Percentiles rank a stretch among this genome's conserved stretches.
These are phyloP conservation scores for Gleditsia sinensis DNA, from an alignment of 306 rosid species.

Conservation along the genomic window DNA sequence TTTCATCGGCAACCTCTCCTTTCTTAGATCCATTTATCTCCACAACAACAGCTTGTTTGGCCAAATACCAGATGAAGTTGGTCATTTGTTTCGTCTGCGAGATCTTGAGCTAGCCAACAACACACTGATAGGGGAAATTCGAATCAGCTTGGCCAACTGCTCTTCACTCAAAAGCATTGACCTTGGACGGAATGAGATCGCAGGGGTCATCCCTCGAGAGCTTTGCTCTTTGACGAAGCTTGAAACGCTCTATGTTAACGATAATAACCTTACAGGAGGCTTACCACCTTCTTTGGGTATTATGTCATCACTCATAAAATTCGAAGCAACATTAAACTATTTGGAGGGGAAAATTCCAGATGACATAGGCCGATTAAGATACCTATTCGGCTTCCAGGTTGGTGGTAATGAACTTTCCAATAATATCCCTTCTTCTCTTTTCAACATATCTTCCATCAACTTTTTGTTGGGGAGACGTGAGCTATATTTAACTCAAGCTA, in stretches of 20 bases:
- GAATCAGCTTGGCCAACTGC: slow-evolving; percentile 4
- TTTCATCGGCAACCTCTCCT: background rate
- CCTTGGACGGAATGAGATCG: background rate
- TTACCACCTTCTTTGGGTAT: slow-evolving; percentile 27
- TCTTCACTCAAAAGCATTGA: background rate
- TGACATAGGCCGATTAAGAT: background rate
- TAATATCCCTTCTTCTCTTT: background rate
- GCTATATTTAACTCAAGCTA: no score
- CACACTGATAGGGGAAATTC: background rate
- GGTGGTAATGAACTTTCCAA: background rate
- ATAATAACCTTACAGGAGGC: slow-evolving; percentile 8
- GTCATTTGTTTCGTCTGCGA: background rate
- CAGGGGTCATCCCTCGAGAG: background rate
- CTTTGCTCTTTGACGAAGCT: slow-evolving; percentile 3
- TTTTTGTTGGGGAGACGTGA: no score
- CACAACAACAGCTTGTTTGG: background rate
- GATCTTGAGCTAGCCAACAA: background rate
- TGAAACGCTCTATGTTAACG: rapidly evolving
- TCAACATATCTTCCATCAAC: background rate
- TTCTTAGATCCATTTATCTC: background rate
- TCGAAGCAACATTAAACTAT: background rate
- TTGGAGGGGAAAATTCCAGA: slow-evolving; percentile 7
- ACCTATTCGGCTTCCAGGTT: background rate
- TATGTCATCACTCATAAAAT: background rate
- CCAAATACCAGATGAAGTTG: no score